phyloP scores from a whole-genome alignment of 768 basidiomycete species.

The Filobasidium floriforme region DNA sequence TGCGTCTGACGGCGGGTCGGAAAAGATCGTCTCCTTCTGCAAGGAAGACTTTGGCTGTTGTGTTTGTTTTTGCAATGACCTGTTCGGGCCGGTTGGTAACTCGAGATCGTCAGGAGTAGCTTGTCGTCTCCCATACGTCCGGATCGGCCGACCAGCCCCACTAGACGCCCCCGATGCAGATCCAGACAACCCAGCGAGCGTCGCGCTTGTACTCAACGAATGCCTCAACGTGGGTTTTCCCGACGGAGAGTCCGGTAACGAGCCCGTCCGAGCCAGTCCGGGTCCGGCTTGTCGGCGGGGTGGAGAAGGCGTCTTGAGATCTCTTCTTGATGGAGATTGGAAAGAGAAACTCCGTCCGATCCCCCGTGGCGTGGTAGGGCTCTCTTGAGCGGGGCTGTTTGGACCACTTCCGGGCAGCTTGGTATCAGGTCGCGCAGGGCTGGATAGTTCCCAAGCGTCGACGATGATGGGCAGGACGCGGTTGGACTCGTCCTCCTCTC shows the following conservation, averaged over 20 bases:
- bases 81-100: no score
- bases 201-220: no score
- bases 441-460: no score
- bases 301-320: conserved; percentile 1
- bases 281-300: not conserved
- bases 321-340: not conserved
- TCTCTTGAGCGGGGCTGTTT: no score
- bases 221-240: not conserved
- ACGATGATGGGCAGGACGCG: no score
- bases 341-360: not conserved
- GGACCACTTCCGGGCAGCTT: no score
- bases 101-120: not conserved
- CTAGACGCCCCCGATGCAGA: not conserved
- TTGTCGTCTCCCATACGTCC: conserved; percentile 1
- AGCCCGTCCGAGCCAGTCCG: not conserved
- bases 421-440: no score
- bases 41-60: not conserved
- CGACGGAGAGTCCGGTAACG: not conserved
- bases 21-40: not conserved
- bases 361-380: not conserved
- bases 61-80: no score
- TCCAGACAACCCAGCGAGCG: not conserved
- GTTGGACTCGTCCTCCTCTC: no score
- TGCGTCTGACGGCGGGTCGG: not conserved
- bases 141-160: not conserved